Evolutionary conservation across 2,329 filamentous ascomycete species (phyloP).

Genomic region (Aureobasidium namibiae): DNA sequence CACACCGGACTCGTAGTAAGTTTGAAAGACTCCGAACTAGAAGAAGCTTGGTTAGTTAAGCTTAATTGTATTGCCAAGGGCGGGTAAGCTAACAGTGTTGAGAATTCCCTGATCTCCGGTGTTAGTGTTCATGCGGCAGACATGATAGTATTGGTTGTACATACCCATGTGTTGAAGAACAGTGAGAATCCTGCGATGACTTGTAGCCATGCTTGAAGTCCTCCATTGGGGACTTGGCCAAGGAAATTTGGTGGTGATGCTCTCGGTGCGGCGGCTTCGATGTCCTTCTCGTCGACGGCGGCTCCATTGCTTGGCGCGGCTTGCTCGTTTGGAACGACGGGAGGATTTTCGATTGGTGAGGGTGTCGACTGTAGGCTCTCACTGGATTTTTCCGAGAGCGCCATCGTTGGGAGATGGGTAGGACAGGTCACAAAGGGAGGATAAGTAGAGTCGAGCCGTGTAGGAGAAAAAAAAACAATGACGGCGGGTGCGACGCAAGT

Average conservation of each 20-base stretch:
- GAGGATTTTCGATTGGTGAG: conserved; percentile 4
- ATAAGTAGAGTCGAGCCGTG: neutral
- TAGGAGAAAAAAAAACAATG: neutral
- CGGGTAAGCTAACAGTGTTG: conserved; percentile 2
- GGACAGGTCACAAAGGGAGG: neutral
- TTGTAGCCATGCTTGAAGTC: conserved; percentile 40
- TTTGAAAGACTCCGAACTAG: conserved; percentile 16
- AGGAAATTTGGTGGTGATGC: conserved; percentile 12
- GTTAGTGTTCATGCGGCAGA: neutral
- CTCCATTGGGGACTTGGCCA: conserved; percentile 33
- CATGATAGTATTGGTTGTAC: neutral
- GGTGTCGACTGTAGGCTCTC: neutral
- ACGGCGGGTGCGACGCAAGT: neutral
- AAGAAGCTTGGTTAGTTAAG: conserved; percentile 10
- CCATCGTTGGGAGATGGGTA: neutral
- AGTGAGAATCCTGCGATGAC: conserved; percentile 41
- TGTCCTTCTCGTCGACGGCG: neutral
- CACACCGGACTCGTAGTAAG: conserved; percentile 16
- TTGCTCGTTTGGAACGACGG: conserved; percentile 5
- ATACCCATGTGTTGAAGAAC: conserved; percentile 39
- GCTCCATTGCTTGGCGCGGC: neutral
- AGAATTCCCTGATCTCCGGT: neutral
- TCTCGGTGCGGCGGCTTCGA: neutral
- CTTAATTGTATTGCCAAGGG: neutral
- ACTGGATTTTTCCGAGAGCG: neutral